Evolutionary conservation across 352 stramenopile genomes (phyloP).

Genomic region (Pythium rishiriense): DNA sequence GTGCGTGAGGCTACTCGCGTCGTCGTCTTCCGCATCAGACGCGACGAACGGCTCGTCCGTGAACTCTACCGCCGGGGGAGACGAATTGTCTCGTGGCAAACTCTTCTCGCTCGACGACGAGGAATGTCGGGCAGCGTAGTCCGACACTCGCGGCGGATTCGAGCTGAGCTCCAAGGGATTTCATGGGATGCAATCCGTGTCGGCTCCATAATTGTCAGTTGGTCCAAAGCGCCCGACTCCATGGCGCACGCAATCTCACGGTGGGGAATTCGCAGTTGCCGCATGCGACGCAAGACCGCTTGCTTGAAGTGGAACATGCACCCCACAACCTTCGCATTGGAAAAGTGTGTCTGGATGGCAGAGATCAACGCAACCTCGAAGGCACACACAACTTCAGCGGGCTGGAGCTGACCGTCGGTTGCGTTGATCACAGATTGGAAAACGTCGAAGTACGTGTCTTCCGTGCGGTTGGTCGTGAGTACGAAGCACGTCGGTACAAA

Average conservation of each 20-base stretch:
- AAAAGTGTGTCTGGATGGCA: slow-evolving; percentile 16
- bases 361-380: slow-evolving; percentile 18
- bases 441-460: slow-evolving; percentile 28
- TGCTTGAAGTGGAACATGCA: slow-evolving; percentile 31
- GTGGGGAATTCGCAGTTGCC: neutral
- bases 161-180: neutral
- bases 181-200: neutral
- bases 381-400: slow-evolving; percentile 16
- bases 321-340: slow-evolving; percentile 7
- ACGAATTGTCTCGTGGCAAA: neutral
- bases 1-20: too few species aligned
- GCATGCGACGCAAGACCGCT: slow-evolving; percentile 1
- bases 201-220: slow-evolving; percentile 3
- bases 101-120: neutral
- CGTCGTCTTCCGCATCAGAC: too few species aligned
- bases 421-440: slow-evolving; percentile 4
- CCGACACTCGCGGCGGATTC: neutral
- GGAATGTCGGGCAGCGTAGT: slow-evolving; percentile 1
- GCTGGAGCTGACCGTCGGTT: slow-evolving; percentile 3
- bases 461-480: slow-evolving; percentile 9
- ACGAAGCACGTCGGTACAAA: slow-evolving; percentile 29
- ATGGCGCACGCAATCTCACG: neutral
- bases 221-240: neutral
- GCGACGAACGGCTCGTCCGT: too few species aligned
- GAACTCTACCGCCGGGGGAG: too few species aligned